Evolutionary conservation across 441 rosid genomes (phyloP).

Genomic region (Aleurites moluccanus): DNA sequence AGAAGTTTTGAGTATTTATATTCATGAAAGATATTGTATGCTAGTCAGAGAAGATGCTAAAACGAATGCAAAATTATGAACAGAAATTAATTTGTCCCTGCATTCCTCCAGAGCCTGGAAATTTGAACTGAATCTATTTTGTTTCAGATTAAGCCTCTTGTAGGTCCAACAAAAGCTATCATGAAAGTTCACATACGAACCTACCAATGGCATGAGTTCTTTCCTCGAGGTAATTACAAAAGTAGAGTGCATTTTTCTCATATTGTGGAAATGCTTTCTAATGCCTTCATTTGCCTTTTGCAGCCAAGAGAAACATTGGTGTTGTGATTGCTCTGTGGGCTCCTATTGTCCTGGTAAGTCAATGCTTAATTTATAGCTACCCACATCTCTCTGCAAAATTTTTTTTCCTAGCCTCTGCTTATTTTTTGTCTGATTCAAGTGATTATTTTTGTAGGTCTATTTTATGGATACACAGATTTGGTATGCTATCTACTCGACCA

Average conservation of each 20-base stretch:
- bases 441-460: conserved; percentile 59
- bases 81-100: neutral
- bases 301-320: conserved; percentile 93
- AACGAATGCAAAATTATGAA: neutral
- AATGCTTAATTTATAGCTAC: neutral
- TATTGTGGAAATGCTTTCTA: conserved; percentile 5
- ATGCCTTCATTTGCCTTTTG: conserved; percentile 33
- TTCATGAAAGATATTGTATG: neutral
- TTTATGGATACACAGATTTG: conserved; percentile 98
- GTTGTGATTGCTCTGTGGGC: conserved; percentile 96
- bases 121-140: conserved; percentile 9
- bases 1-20: neutral
- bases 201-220: conserved; percentile 98
- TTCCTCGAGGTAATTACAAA: conserved; percentile 75
- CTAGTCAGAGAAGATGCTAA: conserved; percentile 4
- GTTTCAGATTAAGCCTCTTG: conserved; percentile 92
- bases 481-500: conserved; percentile 96
- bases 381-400: neutral
- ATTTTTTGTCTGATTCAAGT: conserved; percentile 6
- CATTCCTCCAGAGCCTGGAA: neutral
- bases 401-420: neutral
- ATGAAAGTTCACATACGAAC: conserved; percentile 56
- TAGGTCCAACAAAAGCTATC: conserved; percentile 79
- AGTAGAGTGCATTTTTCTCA: conserved; percentile 13
- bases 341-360: conserved; percentile 83